Conservation (phyloP, 805 yeast species). For the Komagataella populi region DNA sequence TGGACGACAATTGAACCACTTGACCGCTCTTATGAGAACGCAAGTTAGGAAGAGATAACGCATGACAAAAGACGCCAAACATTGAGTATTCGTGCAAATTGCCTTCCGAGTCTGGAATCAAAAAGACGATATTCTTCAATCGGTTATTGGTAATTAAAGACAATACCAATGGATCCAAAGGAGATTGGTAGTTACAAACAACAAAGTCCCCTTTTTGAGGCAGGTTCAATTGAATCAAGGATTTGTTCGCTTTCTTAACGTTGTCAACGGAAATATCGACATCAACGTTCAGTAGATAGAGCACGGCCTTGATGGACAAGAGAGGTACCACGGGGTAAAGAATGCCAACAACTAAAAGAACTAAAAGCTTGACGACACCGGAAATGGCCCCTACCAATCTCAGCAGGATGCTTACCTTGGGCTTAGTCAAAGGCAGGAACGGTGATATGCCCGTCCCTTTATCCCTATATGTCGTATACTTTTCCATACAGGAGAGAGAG, state of each 20-base stretch:
- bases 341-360: constrained; percentile 11
- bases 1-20: constrained; percentile 5
- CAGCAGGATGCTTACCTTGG: constrained; percentile 4
- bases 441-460: constrained; percentile 92
- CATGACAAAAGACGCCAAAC: constrained; percentile 8
- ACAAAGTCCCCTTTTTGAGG: constrained; percentile 35
- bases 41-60: constrained; percentile 1
- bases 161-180: constrained; percentile 36
- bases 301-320: constrained; percentile 6
- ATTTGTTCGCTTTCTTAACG: constrained; percentile 26
- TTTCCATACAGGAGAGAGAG: constrained; percentile 40
- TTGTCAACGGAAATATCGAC: constrained; percentile 30
- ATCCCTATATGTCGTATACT: constrained; percentile 75
- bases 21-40: neutral
- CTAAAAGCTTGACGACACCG: constrained; percentile 14
- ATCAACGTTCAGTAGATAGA: constrained; percentile 11
- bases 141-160: constrained; percentile 10
- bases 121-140: constrained; percentile 16
- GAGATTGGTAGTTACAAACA: constrained; percentile 44
- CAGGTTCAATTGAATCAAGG: constrained; percentile 13
- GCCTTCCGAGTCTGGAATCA: constrained; percentile 26
- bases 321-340: constrained; percentile 8
- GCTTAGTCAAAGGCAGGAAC: constrained; percentile 44
- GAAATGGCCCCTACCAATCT: constrained; percentile 7
- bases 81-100: constrained; percentile 15